Evolutionary conservation across 495 filamentous ascomycete species (phyloP), one percentile per base, ranked within the genome.

Genomic region (Corynascus novoguineensis): DNA sequence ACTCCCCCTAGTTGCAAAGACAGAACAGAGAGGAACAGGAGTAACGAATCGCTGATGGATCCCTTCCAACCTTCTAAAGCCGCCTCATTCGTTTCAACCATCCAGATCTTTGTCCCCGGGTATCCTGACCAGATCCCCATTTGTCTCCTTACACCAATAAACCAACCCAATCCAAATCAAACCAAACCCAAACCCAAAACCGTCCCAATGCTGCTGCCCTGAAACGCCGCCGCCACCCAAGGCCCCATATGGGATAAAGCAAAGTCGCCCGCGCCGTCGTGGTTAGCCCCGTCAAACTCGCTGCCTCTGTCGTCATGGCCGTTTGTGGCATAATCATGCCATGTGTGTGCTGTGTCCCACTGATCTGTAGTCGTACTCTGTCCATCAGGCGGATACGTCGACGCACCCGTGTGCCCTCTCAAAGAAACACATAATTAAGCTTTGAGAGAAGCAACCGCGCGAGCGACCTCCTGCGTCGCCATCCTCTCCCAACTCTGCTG

Each of bases 401-500:
- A 35, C 10, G 5, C 15, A 12, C 21, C 17, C 1, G n/a, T 15
- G 25, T 27, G 44, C 44, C 11, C 15, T 25, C 15, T 28, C n/a
- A n/a, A 32, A n/a, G n/a, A n/a, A n/a, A n/a, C n/a, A n/a, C n/a
- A 17, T 48, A 4, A 4, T n/a, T 40, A 78, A 15, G 69, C 71
- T 67, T 72, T 72, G 31, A 79, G 63, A 31, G 72, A 68, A 14
- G 75, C 72, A 10, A 83, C 70, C 15, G 89, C 88, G 49, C 78
- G 82, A 31, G 80, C 80, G 0, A 97, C 91, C 72, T 95, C 89
- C 8, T 83, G 77, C 9, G 73, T 79, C 7, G 90, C 91, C 47
- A 86, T 75, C 62, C 77, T 78, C 71, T 92, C 86, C 70, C 89
- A 86, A 8, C 73, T 73, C 32, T 78, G 76, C 58, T 80, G 79